Base-by-base conservation (phyloP, 192 early-diverging fungal genomes). In the Coemansia sp. region DNA sequence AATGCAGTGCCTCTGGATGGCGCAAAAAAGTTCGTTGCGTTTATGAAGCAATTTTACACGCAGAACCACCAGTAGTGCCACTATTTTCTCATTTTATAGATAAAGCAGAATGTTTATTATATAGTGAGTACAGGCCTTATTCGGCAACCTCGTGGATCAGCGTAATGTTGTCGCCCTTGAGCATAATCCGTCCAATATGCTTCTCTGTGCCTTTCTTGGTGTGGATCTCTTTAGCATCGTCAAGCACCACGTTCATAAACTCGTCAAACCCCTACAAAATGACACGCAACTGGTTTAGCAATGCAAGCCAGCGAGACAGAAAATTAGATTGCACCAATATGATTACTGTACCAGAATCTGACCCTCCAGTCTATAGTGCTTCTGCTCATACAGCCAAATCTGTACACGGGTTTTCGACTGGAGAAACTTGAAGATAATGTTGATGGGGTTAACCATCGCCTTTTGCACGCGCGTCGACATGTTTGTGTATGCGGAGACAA, bases 141-240 rank as follows among this genome's bases (percentile, higher is more conserved):
- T 14, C 48, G 6, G 19, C 23, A 4, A 25, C 71, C 29, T 73
- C 60, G 39, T 87, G 88, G 56, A 93, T 91, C 47, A 98, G 84
- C 45, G 94, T 94, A 67, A 98, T 97, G 72, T 98, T 98, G 73
- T 98, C 96, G 25, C 96, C 96, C 79, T 96, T 97, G 59, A 98
- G 86, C 79, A 98, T 80, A 63, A 97, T 94, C 60, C 94, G 88
- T 24, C 90, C 95, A 48, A 98, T 74, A 21, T 80, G 59, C 63
- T 86, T 90, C 62, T 87, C 77, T 17, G 89, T 89, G 51, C 84
- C 85, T 59, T 92, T 92, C 83, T 95, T 95, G 50, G 79, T 64
- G 52, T 91, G 77, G 12, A 95, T 81, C 77, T 98, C 96, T 56
- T 85, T 88, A 23, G 93, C 93, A 21, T 94, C 85, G 69, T 93